Base-by-base conservation (phyloP, 345 rosid genomes). In the Turritis glabra region DNA sequence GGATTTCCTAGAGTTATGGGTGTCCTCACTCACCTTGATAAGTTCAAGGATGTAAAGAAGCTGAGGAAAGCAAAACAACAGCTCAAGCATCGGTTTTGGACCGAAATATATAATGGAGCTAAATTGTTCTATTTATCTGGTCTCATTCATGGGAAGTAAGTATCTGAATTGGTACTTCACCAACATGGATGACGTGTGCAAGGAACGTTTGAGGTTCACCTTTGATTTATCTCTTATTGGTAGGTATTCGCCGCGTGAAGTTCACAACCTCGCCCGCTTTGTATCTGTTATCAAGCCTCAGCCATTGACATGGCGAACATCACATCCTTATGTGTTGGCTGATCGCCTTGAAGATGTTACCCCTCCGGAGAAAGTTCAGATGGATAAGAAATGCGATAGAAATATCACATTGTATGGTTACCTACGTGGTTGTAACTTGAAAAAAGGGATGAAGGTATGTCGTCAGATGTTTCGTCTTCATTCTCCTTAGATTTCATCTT, bases 271-370 rank as follows among this genome's bases (percentile, higher is more conserved):
- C 68, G 86, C 92, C 62, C 87, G 92, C 29, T 95, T 90, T 79
- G 77, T 95, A 57, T 86, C 97, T 62, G 84, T 86, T 68, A 85
- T 82, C 89, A 95, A 92, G 84, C 83, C 81, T 75, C 88, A 79
- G 60, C 92, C 97, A 11, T 72, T 92, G 77, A 80, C 86, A 23
- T 95, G 99, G 97, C 82, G 97, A 83, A 84, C 89, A 76, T 80
- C 92, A 77, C 99, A 95, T 82, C 99, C 97, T 48, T 95, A 92
- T 76, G 70, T 95, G 55, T 60, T 95, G 80, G 96, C 85, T 57
- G 99, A 95, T 83, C 96, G 97, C 52, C 77, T 95, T 57, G 99
- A 92, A 85, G 99, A 95, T 83, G 91, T 92, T 19, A 92, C 99
- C 76, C 92, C 97, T 57, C 97, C 92, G 14, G 92, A 86, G 71